These are phyloP conservation scores for Cladosporium sp. DNA, from an alignment of 2,329 filamentous ascomycete genomes.

Conservation along the genomic window DNA sequence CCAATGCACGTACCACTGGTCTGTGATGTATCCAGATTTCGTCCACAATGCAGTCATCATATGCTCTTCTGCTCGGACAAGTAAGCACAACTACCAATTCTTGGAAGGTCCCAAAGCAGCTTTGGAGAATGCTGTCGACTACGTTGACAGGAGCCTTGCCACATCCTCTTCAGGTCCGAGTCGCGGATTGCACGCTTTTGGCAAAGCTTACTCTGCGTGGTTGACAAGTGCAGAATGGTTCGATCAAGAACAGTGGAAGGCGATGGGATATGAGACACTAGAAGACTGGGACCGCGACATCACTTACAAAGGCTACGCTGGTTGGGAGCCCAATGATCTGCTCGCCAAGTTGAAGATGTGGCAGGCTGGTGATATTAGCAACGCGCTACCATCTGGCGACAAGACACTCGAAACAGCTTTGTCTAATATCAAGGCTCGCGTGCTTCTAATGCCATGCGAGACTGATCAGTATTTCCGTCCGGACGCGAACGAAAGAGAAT, in stretches of 20 bases:
- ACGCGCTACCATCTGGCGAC: slow-evolving; percentile 28
- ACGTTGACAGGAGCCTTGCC: slow-evolving; percentile 32
- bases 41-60: slow-evolving; percentile 45
- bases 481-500: slow-evolving; percentile 36
- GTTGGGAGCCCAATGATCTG: slow-evolving; percentile 34
- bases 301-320: background rate
- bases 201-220: slow-evolving; percentile 31
- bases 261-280: slow-evolving; percentile 29
- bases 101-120: slow-evolving; percentile 52
- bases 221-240: slow-evolving; percentile 40
- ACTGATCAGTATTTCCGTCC: slow-evolving; percentile 41
- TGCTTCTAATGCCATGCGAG: slow-evolving; percentile 37
- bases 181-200: slow-evolving; percentile 38
- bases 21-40: slow-evolving; percentile 48
- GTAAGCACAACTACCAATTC: slow-evolving; percentile 52
- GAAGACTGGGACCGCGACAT: slow-evolving; percentile 25
- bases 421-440: slow-evolving; percentile 33
- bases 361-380: slow-evolving; percentile 38
- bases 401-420: slow-evolving; percentile 34
- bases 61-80: slow-evolving; percentile 49
- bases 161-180: slow-evolving; percentile 34
- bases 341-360: slow-evolving; percentile 38
- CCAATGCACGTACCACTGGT: slow-evolving; percentile 52
- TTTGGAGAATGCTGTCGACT: slow-evolving; percentile 41
- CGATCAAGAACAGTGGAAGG: slow-evolving; percentile 30